A percentile compares a stretch with the other conserved stretches of the same genome.
phyloP scores from a whole-genome alignment of 768 basidiomycete species.

The Termitomyces heimii region DNA sequence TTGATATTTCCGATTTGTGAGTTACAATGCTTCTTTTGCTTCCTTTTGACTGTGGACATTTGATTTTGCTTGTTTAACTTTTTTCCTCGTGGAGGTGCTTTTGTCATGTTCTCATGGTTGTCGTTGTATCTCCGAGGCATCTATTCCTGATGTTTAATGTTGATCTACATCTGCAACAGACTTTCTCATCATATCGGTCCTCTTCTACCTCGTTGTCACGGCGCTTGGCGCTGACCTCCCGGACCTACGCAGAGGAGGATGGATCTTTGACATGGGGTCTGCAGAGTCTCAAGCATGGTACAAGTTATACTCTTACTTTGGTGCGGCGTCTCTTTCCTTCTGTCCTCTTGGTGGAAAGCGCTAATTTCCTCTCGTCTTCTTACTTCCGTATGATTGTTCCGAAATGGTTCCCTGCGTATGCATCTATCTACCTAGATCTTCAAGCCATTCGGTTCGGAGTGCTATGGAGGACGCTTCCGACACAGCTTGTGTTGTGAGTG shows the following conservation, averaged over 20 bases:
- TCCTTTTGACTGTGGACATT: not conserved
- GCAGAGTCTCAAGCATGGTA: constrained; percentile 61
- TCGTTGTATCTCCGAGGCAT: not conserved
- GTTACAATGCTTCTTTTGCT: constrained; percentile 19
- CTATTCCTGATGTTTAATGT: not conserved
- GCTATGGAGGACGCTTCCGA: constrained; percentile 83
- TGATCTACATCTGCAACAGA: constrained; percentile 32
- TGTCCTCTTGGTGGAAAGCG: not conserved
- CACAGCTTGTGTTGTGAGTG: constrained; percentile 84
- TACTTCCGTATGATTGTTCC: not conserved
- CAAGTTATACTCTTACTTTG: constrained; percentile 75
- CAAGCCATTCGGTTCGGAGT: constrained; percentile 54
- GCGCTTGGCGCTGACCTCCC: constrained; percentile 58
- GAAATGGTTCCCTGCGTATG: not conserved
- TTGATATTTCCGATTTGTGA: constrained; percentile 84
- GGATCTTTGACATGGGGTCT: constrained; percentile 75
- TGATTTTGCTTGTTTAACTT: not conserved
- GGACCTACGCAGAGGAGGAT: constrained; percentile 58
- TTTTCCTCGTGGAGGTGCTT: not conserved
- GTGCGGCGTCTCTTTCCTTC: constrained; percentile 34
- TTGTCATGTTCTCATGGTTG: not conserved
- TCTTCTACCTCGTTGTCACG: constrained; percentile 80
- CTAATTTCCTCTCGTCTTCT: not conserved
- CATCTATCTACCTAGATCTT: constrained; percentile 42
- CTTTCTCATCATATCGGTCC: constrained; percentile 70